phyloP scores from a whole-genome alignment of 306 rosid species.

The Begonia fuchsioides region DNA sequence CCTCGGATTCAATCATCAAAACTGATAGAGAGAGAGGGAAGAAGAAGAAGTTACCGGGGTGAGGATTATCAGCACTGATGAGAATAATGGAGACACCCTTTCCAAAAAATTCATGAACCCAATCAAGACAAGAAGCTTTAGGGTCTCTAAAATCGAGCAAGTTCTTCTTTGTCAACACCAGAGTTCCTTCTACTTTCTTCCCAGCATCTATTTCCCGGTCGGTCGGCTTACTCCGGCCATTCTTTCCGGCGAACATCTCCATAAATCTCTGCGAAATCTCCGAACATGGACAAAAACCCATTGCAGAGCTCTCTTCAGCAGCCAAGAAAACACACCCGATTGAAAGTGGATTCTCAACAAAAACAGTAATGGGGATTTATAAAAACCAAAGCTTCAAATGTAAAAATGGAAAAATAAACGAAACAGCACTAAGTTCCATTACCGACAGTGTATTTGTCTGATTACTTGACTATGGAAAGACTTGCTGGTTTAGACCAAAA shows the following conservation, averaged over 20 bases:
- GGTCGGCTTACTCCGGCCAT: neutral
- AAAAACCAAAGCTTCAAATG: too few species aligned
- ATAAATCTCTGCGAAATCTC: constrained; percentile 7
- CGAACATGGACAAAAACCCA: neutral
- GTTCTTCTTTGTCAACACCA: constrained; percentile 63
- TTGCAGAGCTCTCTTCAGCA: neutral
- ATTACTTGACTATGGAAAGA: too few species aligned
- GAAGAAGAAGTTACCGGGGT: constrained; percentile 33
- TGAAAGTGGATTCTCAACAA: too few species aligned
- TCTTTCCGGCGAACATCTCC: constrained; percentile 17
- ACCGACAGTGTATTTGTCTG: too few species aligned
- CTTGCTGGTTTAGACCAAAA: too few species aligned
- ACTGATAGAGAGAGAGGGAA: neutral
- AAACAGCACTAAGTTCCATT: too few species aligned
- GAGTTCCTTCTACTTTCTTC: constrained; percentile 38
- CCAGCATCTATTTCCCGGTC: constrained; percentile 3
- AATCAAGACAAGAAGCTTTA: constrained; percentile 57
- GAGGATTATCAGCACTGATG: constrained; percentile 36
- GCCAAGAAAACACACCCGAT: too few species aligned
- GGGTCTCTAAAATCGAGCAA: constrained; percentile 49
- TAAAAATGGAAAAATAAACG: too few species aligned
- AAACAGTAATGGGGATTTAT: too few species aligned
- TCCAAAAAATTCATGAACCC: constrained; percentile 67
- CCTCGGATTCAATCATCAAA: too few species aligned
- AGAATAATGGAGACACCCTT: constrained; percentile 72